Evolutionary conservation across 768 basidiomycete genomes (phyloP), one percentile per base, ranked within the genome.

Genomic region (Termitomyces eurrhizus): DNA sequence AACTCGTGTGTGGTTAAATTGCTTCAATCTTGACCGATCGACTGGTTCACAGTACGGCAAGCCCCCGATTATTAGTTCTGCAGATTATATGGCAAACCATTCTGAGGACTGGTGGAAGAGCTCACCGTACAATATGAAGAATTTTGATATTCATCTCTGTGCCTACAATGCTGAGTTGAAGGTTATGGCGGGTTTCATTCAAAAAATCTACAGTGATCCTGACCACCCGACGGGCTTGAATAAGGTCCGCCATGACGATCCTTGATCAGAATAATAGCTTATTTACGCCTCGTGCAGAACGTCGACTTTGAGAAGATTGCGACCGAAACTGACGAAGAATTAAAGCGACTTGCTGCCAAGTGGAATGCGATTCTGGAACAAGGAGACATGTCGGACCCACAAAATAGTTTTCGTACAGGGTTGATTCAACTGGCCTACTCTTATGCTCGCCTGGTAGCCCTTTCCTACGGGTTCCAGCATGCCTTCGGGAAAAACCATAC

Each of bases 11-110:
- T 98, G 94, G 94, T 74, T 96, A 59, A 90, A 88, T 69, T 95
- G 92, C 73, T 92, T 89, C 75, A 93, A 95, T 72, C 76, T 96
- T 45, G 95, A 98, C 72, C 87, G 93, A 26, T 95, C 93, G 6
- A 89, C 90, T 8, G 87, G 91, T 4, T 88, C 87, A 18, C 89
- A 95, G 71, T 93, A 95, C 73, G 95, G 95, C 58, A 93, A 93
- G 73, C 83, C 86, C 0, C 86, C 91, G 18, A 92, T 91, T 49
- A 87, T 97, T 69, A 79, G 79, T 62, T 84, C 89, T 65, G 78
- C 80, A 7, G 91, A 92, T 73, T 94, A 90, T 70, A 87, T 88
- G 60, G 88, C 89, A 16, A 80, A 78, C 58, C 86, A 88, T 66
- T 87, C 84, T 1, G 83, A 82, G 57, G 74, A 83, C 58, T 92